Conservation (phyloP, 305 asterid species). For the Solanum hybrid region DNA sequence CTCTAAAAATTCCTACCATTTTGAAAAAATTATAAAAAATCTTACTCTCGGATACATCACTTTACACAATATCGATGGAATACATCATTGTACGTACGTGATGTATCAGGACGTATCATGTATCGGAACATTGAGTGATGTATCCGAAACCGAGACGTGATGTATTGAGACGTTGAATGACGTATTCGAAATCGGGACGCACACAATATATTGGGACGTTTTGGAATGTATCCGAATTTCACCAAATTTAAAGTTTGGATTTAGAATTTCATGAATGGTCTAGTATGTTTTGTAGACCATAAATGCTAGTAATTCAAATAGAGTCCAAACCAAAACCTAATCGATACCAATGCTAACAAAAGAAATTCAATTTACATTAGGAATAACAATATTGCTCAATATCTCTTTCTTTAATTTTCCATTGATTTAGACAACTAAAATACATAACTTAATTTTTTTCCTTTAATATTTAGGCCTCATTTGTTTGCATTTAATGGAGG, state of each 20-base stretch:
- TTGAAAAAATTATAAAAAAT: no score
- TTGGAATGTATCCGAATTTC: no score
- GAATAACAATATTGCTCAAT: neutral
- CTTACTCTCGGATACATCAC: neutral
- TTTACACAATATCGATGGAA: no score
- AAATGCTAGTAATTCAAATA: neutral
- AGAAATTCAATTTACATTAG: neutral
- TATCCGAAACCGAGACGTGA: no score
- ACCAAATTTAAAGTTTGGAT: neutral
- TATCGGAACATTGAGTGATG: neutral
- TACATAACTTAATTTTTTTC: no score
- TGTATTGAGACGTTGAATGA: no score
- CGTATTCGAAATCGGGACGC: neutral
- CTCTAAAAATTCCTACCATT: neutral
- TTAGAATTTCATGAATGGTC: neutral
- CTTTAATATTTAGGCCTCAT: no score
- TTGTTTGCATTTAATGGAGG: no score
- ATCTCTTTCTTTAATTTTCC: neutral
- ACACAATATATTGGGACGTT: neutral
- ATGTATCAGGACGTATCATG: neutral
- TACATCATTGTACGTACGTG: neutral
- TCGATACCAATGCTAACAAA: neutral
- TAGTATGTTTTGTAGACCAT: neutral
- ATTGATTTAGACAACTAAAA: neutral
- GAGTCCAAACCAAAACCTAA: neutral